Conservation (phyloP, 768 basidiomycete genomes). For the Lactifluus echinatus region DNA sequence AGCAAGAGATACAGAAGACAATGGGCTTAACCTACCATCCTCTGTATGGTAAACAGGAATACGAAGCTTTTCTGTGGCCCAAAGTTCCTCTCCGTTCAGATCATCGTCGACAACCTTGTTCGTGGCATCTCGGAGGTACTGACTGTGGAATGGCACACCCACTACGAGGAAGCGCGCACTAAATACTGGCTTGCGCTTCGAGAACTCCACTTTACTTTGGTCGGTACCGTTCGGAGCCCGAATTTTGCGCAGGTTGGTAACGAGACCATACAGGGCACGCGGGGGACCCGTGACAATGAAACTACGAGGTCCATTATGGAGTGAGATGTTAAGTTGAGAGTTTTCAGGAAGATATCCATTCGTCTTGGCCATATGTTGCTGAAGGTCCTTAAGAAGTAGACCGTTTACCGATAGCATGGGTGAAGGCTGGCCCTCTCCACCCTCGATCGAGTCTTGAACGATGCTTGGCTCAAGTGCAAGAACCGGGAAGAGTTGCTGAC, state of each 20-base stretch:
- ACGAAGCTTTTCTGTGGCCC: slow-evolving; percentile 56
- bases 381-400: slow-evolving; percentile 63
- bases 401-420: slow-evolving; percentile 94
- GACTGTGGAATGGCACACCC: slow-evolving; percentile 92
- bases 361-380: slow-evolving; percentile 76
- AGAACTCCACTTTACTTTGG: slow-evolving; percentile 90
- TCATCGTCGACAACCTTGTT: slow-evolving; percentile 73
- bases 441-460: slow-evolving; percentile 79
- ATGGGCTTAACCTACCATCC: slow-evolving; percentile 51
- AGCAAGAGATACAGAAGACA: slow-evolving; percentile 19
- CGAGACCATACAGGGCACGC: slow-evolving; percentile 87
- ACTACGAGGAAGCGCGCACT: slow-evolving; percentile 91
- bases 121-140: slow-evolving; percentile 66
- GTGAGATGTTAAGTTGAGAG: slow-evolving; percentile 76
- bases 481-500: slow-evolving; percentile 90
- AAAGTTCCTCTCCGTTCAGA: slow-evolving; percentile 69
- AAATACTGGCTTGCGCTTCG: slow-evolving; percentile 91
- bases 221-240: slow-evolving; percentile 82
- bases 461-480: slow-evolving; percentile 83
- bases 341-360: slow-evolving; percentile 77
- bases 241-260: slow-evolving; percentile 82
- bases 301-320: slow-evolving; percentile 85
- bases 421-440: slow-evolving; percentile 86
- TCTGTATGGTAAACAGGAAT: slow-evolving; percentile 92
- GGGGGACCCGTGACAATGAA: slow-evolving; percentile 92